Evolutionary conservation across 2,329 filamentous ascomycete species (phyloP).

Genomic region (Scedosporium aurantiacum): DNA sequence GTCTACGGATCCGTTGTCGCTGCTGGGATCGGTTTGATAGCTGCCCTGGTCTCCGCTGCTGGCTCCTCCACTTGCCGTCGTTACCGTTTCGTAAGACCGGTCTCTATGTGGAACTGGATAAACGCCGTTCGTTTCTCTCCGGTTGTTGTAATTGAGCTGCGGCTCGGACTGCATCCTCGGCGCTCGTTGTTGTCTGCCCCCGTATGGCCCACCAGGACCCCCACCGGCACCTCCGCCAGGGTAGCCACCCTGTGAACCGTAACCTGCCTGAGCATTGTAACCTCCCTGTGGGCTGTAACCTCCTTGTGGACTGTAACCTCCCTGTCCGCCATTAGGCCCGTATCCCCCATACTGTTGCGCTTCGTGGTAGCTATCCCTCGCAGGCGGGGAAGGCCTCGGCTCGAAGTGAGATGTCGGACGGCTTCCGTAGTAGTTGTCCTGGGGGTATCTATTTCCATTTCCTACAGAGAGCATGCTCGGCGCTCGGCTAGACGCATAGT

Average conservation of each 20-base stretch:
- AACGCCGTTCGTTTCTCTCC: constrained; percentile 30
- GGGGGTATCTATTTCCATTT: constrained; percentile 33
- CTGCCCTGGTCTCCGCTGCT: constrained; percentile 63
- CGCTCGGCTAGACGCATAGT: constrained; percentile 2
- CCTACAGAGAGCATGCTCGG: constrained; percentile 1
- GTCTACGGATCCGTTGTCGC: constrained; percentile 86
- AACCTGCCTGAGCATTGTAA: constrained; percentile 15
- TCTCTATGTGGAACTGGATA: constrained; percentile 55
- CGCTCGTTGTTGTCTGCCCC: constrained; percentile 12
- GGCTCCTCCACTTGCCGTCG: constrained; percentile 62
- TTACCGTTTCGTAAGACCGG: constrained; percentile 77
- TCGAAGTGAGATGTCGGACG: constrained; percentile 12
- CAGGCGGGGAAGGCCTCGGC: constrained; percentile 20
- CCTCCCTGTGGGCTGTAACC: constrained; percentile 29
- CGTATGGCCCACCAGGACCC: neutral
- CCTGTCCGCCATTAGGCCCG: constrained; percentile 27
- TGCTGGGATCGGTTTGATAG: constrained; percentile 82
- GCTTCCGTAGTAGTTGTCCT: constrained; percentile 37
- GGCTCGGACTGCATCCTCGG: constrained; percentile 35
- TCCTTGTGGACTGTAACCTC: constrained; percentile 19
- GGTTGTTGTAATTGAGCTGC: constrained; percentile 25
- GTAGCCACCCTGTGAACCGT: constrained; percentile 9
- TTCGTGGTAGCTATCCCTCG: constrained; percentile 25
- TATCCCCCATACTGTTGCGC: neutral
- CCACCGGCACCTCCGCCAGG: constrained; percentile 12